Conservation (phyloP, 192 early-diverging fungal species). For the Backusella tuberculispora region DNA sequence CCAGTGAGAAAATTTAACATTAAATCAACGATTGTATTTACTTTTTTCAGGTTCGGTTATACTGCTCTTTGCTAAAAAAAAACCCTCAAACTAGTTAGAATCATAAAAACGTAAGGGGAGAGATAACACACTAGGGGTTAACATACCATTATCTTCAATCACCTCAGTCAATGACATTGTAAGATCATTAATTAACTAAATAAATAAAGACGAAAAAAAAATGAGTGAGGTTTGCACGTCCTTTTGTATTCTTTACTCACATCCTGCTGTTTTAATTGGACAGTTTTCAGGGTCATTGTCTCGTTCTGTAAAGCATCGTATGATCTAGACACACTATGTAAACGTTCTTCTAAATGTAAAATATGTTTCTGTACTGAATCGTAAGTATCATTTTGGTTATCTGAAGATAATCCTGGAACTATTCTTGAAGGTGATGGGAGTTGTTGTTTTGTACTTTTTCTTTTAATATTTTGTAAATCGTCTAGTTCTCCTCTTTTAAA, state of each 20-base stretch:
- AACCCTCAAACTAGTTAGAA: not conserved
- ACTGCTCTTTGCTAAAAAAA: not conserved
- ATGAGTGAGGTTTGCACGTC: not conserved
- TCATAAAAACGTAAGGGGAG: not conserved
- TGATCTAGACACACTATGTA: conserved; percentile 1
- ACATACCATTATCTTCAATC: not conserved
- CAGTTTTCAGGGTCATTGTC: not conserved
- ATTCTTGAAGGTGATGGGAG: not conserved
- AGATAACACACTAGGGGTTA: not conserved
- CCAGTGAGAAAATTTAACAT: conserved; percentile 13
- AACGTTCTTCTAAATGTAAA: conserved; percentile 15
- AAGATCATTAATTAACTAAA: conserved; percentile 5
- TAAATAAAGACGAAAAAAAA: not conserved
- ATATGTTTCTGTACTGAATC: conserved; percentile 20
- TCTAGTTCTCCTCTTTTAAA: conserved; percentile 18
- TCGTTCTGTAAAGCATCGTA: conserved; percentile 19
- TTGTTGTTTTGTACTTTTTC: conserved; percentile 8
- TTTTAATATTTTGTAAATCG: conserved; percentile 22
- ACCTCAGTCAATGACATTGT: not conserved
- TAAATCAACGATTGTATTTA: conserved; percentile 12
- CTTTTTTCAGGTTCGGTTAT: conserved; percentile 9
- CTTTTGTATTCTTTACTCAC: not conserved
- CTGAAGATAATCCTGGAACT: not conserved
- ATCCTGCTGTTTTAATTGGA: conserved; percentile 14
- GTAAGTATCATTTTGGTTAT: conserved; percentile 1